Conservation (phyloP, 2,329 filamentous ascomycete species). For the Sphaerulina vaccinii region DNA sequence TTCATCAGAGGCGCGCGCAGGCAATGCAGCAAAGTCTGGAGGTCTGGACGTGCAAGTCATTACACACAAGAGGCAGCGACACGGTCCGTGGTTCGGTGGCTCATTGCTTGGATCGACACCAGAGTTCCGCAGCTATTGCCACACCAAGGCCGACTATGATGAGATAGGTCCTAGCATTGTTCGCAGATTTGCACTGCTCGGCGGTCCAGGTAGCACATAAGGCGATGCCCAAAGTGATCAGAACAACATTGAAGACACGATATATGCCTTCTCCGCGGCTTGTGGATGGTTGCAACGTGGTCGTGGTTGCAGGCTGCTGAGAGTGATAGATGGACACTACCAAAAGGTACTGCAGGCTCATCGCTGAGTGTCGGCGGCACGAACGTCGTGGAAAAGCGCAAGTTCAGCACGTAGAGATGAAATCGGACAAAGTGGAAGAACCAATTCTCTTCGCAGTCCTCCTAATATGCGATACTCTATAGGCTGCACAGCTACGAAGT, state of each 20-base stretch:
- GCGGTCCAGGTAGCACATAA: slow-evolving; percentile 80
- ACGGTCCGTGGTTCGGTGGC: slow-evolving; percentile 98
- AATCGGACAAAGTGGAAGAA: neutral
- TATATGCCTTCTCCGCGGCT: too few species aligned
- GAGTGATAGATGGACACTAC: too few species aligned
- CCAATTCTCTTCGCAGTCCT: neutral
- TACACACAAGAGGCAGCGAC: slow-evolving; percentile 92
- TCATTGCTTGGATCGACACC: slow-evolving; percentile 95
- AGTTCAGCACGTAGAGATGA: neutral
- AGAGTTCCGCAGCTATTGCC: slow-evolving; percentile 98
- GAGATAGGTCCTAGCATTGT: slow-evolving; percentile 96
- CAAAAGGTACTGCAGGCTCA: neutral
- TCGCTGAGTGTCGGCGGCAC: neutral
- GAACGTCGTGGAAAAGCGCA: neutral
- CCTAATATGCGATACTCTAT: too few species aligned
- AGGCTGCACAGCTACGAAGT: too few species aligned
- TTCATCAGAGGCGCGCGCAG: slow-evolving; percentile 86
- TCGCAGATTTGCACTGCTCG: slow-evolving; percentile 86
- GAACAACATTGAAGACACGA: too few species aligned
- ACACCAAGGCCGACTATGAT: slow-evolving; percentile 77
- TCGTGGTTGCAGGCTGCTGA: too few species aligned
- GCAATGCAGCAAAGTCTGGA: slow-evolving; percentile 80
- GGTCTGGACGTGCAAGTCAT: slow-evolving; percentile 97
- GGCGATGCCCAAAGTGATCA: too few species aligned
- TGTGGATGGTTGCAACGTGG: too few species aligned